phyloP scores from a whole-genome alignment of 352 stramenopile genomes.

The Phytophthora tubulina region DNA sequence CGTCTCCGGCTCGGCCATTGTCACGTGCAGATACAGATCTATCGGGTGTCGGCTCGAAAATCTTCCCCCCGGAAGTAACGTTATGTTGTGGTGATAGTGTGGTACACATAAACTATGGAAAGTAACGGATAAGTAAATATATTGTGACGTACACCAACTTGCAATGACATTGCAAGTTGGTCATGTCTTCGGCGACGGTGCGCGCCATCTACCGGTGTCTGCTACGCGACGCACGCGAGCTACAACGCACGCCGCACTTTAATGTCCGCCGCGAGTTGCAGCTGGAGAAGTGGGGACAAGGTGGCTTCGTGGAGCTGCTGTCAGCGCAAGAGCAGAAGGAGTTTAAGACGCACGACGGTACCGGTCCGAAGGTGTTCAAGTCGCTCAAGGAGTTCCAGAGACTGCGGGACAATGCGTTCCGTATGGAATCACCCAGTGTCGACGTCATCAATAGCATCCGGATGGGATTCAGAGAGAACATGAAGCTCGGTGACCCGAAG shows the following conservation, averaged over 20 bases:
- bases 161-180: neutral
- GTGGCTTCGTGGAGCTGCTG: constrained; percentile 51
- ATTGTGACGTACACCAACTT: constrained; percentile 2
- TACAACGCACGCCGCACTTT: constrained; percentile 71
- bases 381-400: constrained; percentile 57
- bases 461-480: constrained; percentile 55
- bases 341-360: constrained; percentile 14
- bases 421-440: constrained; percentile 31
- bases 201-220: constrained; percentile 76
- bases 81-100: constrained; percentile 6
- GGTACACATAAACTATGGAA: neutral
- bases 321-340: constrained; percentile 8
- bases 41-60: constrained; percentile 12
- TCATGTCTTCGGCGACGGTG: constrained; percentile 55
- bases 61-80: constrained; percentile 41
- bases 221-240: constrained; percentile 63
- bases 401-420: constrained; percentile 54
- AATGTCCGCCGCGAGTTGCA: constrained; percentile 60
- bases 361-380: constrained; percentile 36
- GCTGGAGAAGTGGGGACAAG: constrained; percentile 74
- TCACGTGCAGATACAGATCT: constrained; percentile 11
- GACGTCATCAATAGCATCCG: constrained; percentile 55
- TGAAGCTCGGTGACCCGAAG: constrained; percentile 46
- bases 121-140: constrained; percentile 2
- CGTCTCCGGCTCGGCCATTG: constrained; percentile 22